Evolutionary conservation across 768 basidiomycete genomes (phyloP), one percentile per base, ranked within the genome.

Genomic region (Trametes maxima): DNA sequence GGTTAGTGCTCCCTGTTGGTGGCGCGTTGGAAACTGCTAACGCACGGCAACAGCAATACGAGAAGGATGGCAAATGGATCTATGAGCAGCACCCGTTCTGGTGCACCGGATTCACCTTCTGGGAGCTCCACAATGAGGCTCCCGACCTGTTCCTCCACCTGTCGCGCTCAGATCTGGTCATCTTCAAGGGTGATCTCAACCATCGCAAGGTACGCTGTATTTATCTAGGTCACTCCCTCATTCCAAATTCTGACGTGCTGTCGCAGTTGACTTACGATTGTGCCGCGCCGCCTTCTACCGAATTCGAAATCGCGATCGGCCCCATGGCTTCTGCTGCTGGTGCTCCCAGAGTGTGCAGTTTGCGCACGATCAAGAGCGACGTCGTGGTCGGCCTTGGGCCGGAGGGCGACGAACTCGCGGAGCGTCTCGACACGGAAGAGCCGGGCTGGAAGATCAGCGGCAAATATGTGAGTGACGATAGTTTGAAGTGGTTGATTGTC

Each of bases 381-480:
- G 95, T 97, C 44, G 94, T 98, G 3, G 94, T 96, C 44, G 92
- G 92, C 6, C 77, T 94, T 25, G 90, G 89, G 37, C 72, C 79
- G 8, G 75, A 88, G 12, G 87, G 88, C 3, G 89, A 92, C 65
- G 77, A 78, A 46, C 75, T 85, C 39, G 92, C 92, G 2, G 89
- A 92, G 73, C 82, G 79, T 58, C 79, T 97, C n/a, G 92, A 96
- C 73, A 79, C 89, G 68, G 80, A 83, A 25, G 94, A 97, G 70
- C 86, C 90, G 17, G 95, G 95, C 51, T 98, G 95, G 95, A 95
- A 94, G 79, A 96, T 97, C 69, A 92, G 91, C 51, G 94, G 94
- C 48, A 95, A 95, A 92, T 95, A 94, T 70, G 94, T 94, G 73
- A 77, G 92, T 82, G 17, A 5, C 24, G 4, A 55, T n/a, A 33